Conservation (phyloP, 192 early-diverging fungal genomes). For the Coemansia sp. region DNA sequence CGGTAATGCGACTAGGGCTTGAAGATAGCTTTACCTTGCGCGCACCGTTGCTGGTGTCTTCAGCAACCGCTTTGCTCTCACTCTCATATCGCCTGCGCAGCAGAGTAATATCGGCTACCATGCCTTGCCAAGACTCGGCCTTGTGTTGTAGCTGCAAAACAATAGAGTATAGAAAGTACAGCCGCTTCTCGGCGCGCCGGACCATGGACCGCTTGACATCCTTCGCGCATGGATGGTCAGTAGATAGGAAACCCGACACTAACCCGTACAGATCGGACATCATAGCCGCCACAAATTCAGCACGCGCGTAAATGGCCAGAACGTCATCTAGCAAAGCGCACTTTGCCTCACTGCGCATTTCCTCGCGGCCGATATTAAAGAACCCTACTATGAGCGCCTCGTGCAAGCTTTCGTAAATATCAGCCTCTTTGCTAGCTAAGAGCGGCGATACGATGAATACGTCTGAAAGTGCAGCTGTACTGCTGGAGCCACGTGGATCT, state of each 20-base stretch:
- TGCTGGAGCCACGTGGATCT: constrained; percentile 21
- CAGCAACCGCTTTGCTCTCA: constrained; percentile 13
- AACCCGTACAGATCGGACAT: constrained; percentile 35
- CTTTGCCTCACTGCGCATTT: constrained; percentile 18
- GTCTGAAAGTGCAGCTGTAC: constrained; percentile 13
- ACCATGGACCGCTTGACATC: constrained; percentile 8
- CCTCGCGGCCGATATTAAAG: constrained; percentile 19
- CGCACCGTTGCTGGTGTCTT: background rate
- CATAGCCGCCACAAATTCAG: constrained; percentile 26
- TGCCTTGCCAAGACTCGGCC: constrained; percentile 38
- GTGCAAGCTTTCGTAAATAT: constrained; percentile 28
- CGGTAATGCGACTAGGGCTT: background rate
- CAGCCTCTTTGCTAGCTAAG: constrained; percentile 21
- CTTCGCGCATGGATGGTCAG: background rate
- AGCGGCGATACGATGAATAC: constrained; percentile 22
- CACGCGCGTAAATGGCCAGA: constrained; percentile 15
- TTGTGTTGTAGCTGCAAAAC: constrained; percentile 30
- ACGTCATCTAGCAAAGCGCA: constrained; percentile 28
- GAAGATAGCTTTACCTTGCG: background rate
- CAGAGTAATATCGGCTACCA: constrained; percentile 35
- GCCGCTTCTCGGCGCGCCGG: constrained; percentile 17
- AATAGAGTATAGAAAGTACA: constrained; percentile 36
- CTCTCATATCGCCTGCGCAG: constrained; percentile 30
- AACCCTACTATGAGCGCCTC: constrained; percentile 30
- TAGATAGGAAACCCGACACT: constrained; percentile 9